Base-by-base conservation (phyloP, 345 rosid species). In the Diplotaxis tenuifolia region DNA sequence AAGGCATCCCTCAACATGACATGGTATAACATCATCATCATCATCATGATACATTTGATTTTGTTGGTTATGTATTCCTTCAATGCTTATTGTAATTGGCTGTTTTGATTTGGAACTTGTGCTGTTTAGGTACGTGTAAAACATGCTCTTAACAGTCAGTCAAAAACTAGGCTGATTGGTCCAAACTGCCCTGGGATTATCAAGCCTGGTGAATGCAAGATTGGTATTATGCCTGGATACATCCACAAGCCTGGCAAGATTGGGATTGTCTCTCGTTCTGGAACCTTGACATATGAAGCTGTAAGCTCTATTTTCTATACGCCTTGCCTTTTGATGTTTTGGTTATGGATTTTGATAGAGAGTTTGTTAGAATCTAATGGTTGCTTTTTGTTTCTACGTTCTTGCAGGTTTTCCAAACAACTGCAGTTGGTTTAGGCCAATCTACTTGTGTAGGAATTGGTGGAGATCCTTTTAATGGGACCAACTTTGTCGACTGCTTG, bases 221-320 rank as follows among this genome's bases (percentile, higher is more conserved):
- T 92, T 67, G 98, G 98, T 63, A 92, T 92, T 54, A 92, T 95
- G 99, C 97, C 99, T 7, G 99, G 96, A n/a, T 95, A 95, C 72
- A 92, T 95, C 82, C 97, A 95, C 81, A 95, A 95, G 78, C 97
- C 99, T 31, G 99, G 97, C 34, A 93, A 93, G 57, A 49, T 92
- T 34, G 99, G 99, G 67, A 92, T 92, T 36, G 98, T 92, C 74
- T 92, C 98, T 28, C 89, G 99, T 27, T 95, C 99, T 8, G 99
- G 97, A 55, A 95, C 99, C 71, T 83, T 95, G 82, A 95, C 99
- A 36, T 92, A 92, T 84, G 99, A 95, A 85, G 99, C 99, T 19
- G 99, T 95, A 83, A 86, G 98, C 15, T 54, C 58, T 53, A 1
- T 7, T 50, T 67, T n/a, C n/a, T 57, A 3, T 29, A 29, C n/a